phyloP scores from a whole-genome alignment of 2,329 filamentous ascomycete genomes.

The Paraphaeosphaeria minitans region DNA sequence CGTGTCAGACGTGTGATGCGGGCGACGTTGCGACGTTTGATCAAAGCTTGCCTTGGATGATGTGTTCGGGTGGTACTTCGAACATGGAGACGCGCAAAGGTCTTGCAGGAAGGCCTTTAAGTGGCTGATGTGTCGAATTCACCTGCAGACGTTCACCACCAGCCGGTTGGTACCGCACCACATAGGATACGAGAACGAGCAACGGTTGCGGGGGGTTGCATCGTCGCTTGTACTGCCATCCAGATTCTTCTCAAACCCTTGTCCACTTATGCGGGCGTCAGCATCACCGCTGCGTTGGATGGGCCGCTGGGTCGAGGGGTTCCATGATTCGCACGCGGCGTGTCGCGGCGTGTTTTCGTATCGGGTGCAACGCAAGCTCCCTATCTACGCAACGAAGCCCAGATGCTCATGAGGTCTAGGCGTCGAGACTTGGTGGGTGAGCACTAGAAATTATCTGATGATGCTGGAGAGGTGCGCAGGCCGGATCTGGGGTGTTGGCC shows the following conservation, averaged over 20 bases:
- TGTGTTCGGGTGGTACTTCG: background rate
- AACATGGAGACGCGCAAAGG: too few species aligned
- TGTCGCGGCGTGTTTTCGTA: background rate
- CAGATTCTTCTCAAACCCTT: slow-evolving; percentile 10
- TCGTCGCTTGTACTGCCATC: slow-evolving; percentile 5
- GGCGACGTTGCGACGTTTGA: background rate
- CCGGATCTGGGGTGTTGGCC: slow-evolving; percentile 5
- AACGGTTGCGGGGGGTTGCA: background rate
- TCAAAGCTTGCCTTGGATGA: background rate
- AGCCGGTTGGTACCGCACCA: background rate
- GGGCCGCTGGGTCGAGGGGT: background rate
- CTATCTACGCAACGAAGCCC: background rate
- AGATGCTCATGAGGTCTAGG: background rate
- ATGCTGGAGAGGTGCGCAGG: background rate
- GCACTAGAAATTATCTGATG: background rate
- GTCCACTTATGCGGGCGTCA: background rate
- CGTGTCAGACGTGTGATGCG: background rate
- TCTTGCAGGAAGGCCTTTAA: background rate
- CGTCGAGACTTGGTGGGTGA: background rate
- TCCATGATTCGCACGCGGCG: background rate
- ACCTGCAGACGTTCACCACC: background rate
- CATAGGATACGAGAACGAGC: slow-evolving; percentile 1
- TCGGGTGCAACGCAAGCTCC: slow-evolving; percentile 2
- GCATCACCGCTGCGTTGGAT: slow-evolving; percentile 2
- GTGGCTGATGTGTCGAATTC: background rate